Base-by-base conservation (phyloP, 306 rosid genomes). In the Abrus pulchellus region DNA sequence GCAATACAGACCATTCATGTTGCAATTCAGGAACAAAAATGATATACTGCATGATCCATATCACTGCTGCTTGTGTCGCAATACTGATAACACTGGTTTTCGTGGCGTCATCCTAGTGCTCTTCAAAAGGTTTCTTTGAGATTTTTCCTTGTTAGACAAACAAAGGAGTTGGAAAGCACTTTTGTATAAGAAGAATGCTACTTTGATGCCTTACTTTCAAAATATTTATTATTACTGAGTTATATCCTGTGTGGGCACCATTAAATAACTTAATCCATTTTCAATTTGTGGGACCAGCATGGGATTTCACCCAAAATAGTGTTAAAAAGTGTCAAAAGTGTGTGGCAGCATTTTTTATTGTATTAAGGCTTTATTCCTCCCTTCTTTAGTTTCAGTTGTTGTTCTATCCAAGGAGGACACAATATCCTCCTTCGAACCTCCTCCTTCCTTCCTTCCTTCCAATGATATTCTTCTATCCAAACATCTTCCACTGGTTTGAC, bases 391-490 rank as follows among this genome's bases (percentile, higher is more conserved):
- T 70, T 33, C 41, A 7, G 43, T 45, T 7, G 30, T 7, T 57
- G 30, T 56, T 68, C 30, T 76, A 63, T 9, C 13, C 36, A 55
- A 10, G 29, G 55, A 77, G 63, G 41, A 77, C n/a, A 53, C 82
- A 33, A 1, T 20, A 57, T 14, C 54, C 52, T 79, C 62, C 41
- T 78, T 44, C 20, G 5, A 68, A 57, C 32, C 59, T 45, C 60
- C 32, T 43, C 38, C 68, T 44, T 43, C 38, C 68, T 44, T 43
- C 38, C 68, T 61, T 60, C 30, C 34, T 69, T 57, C 52, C 69
- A 80, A 70, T 40, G 34, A 36, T 47, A 79, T 69, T 59, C 74
- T 63, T 63, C 41, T 6, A 59, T 75, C 72, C 20, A 59, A 40
- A 36, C 77, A 50, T 68, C 78, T 60, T 40, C n/a, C 5, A 5